A percentile compares a stretch with the other conserved stretches of the same genome.
phyloP scores from a whole-genome alignment of 2,329 filamentous ascomycete genomes.

The Xylariaceae sp. region DNA sequence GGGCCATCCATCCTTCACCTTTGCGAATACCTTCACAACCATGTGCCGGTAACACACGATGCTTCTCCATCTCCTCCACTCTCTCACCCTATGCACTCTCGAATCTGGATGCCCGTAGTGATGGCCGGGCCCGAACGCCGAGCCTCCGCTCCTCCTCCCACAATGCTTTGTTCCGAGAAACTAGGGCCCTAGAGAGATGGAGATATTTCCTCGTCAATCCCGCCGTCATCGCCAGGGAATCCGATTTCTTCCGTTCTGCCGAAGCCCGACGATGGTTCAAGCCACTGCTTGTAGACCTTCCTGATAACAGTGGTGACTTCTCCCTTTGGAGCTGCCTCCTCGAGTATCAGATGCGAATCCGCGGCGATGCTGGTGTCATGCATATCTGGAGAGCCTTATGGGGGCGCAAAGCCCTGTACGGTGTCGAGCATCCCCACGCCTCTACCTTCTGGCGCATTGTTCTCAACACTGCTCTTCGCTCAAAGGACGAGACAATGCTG shows the following conservation, averaged over 20 bases:
- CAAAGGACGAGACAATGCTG: slow-evolving; percentile 30
- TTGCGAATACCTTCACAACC: neutral
- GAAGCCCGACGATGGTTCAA: slow-evolving; percentile 21
- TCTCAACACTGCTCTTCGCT: slow-evolving; percentile 31
- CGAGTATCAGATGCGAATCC: slow-evolving; percentile 29
- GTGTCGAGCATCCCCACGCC: slow-evolving; percentile 23
- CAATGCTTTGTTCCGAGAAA: slow-evolving; percentile 18
- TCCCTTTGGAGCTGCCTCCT: slow-evolving; percentile 30
- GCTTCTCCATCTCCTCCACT: too few species aligned
- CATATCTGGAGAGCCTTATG: slow-evolving; percentile 31
- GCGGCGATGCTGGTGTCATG: slow-evolving; percentile 25
- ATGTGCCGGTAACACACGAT: too few species aligned
- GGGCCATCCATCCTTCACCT: neutral
- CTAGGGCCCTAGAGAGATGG: slow-evolving; percentile 26
- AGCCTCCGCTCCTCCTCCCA: slow-evolving; percentile 15
- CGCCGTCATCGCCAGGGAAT: slow-evolving; percentile 27
- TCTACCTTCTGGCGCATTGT: slow-evolving; percentile 30
- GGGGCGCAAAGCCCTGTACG: slow-evolving; percentile 30
- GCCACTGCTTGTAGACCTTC: slow-evolving; percentile 26
- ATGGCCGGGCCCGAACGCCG: slow-evolving; percentile 9
- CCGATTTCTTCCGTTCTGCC: slow-evolving; percentile 29
- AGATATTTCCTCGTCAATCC: slow-evolving; percentile 22
- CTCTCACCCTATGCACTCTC: too few species aligned
- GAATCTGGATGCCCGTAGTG: too few species aligned
- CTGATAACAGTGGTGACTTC: slow-evolving; percentile 26